These are phyloP conservation scores for Rhododendron ovatum DNA, from an alignment of 148 eudicot species.

Conservation along the genomic window DNA sequence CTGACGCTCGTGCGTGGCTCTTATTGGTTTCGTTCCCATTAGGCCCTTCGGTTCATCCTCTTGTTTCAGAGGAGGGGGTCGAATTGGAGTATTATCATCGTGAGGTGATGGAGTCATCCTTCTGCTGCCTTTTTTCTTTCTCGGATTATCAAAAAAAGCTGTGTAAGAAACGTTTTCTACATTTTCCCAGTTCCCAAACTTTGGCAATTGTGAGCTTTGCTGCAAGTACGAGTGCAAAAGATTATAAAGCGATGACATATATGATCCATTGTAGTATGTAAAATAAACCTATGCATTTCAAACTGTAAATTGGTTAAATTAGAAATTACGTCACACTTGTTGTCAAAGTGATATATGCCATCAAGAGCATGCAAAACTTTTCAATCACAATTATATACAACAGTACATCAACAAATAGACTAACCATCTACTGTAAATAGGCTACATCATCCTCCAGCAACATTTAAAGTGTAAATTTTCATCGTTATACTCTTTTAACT, in stretches of 20 bases:
- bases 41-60: slow-evolving; percentile 14
- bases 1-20: slow-evolving; percentile 30
- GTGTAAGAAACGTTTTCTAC: slow-evolving; percentile 41
- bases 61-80: neutral
- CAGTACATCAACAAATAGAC: neutral
- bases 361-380: neutral
- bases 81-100: slow-evolving; percentile 21
- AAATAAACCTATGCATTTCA: neutral
- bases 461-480: neutral
- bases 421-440: neutral
- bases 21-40: slow-evolving; percentile 25
- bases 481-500: neutral
- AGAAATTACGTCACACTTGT: neutral
- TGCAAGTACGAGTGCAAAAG: slow-evolving; percentile 15
- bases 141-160: slow-evolving; percentile 37
- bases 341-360: neutral
- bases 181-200: slow-evolving; percentile 55
- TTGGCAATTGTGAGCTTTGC: slow-evolving; percentile 42
- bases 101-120: slow-evolving; percentile 28
- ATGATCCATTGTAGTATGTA: neutral
- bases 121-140: slow-evolving; percentile 27
- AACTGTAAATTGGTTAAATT: no score
- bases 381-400: neutral
- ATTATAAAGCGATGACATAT: neutral
- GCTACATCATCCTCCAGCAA: neutral